A percentile compares a stretch with the other conserved stretches of the same genome.
Conservation (phyloP, 1,139 yeast genomes). For the Pichia sp. region DNA sequence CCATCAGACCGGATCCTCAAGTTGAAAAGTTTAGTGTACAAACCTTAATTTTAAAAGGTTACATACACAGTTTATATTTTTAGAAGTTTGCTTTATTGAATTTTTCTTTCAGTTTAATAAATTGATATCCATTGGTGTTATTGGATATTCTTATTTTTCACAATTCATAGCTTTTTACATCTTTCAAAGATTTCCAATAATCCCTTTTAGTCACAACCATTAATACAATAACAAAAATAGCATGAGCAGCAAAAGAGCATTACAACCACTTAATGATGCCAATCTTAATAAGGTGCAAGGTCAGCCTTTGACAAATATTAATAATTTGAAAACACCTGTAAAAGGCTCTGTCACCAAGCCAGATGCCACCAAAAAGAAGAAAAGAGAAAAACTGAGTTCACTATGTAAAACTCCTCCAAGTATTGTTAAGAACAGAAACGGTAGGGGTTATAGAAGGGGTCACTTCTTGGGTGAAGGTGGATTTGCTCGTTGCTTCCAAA, state of each 20-base stretch:
- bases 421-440: constrained; percentile 76
- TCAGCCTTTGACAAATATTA: constrained; percentile 9
- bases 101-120: no score
- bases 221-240: background rate
- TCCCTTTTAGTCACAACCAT: no score
- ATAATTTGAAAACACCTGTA: constrained; percentile 21
- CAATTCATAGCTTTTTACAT: no score
- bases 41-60: no score
- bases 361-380: constrained; percentile 38
- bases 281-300: constrained; percentile 24
- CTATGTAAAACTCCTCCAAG: constrained; percentile 94
- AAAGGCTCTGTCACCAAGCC: constrained; percentile 24
- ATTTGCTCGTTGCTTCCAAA: constrained; percentile 96
- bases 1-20: no score
- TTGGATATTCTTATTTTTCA: no score
- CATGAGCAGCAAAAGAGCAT: constrained; percentile 19
- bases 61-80: no score
- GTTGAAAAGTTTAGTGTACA: no score
- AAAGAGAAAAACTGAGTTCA: constrained; percentile 80
- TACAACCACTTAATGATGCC: constrained; percentile 25
- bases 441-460: constrained; percentile 88
- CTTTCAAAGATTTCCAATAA: no score
- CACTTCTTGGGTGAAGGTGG: constrained; percentile 96
- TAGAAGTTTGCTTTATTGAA: no score
- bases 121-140: no score